phyloP scores from a whole-genome alignment of 345 rosid species.

The Alliaria petiolata region DNA sequence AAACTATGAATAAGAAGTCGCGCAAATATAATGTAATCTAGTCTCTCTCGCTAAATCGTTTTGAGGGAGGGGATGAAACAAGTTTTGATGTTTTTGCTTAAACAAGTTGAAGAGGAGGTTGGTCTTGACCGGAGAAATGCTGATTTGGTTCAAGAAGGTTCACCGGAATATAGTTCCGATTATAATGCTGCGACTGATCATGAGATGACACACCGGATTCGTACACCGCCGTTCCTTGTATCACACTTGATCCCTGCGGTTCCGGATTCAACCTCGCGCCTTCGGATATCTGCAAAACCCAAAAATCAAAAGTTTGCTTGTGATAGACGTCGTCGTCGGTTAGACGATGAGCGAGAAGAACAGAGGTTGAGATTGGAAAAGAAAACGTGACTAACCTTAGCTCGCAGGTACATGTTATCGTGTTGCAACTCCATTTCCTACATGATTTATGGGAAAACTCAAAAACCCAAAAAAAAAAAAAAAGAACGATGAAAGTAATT shows the following conservation, averaged over 20 bases:
- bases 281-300: constrained; percentile 52
- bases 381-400: constrained; percentile 45
- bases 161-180: constrained; percentile 58
- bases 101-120: constrained; percentile 48
- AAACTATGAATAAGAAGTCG: constrained; percentile 1
- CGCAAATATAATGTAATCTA: not conserved
- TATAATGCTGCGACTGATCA: constrained; percentile 46
- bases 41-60: not conserved
- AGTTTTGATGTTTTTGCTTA: constrained; percentile 1
- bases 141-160: constrained; percentile 58
- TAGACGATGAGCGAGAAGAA: not conserved
- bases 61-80: constrained; percentile 7
- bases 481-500: not conserved
- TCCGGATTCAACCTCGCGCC: constrained; percentile 44
- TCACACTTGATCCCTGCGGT: constrained; percentile 38
- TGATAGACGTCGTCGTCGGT: not conserved
- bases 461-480: not conserved
- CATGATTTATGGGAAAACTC: constrained; percentile 4
- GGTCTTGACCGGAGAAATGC: constrained; percentile 56
- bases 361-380: not conserved
- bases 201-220: constrained; percentile 37
- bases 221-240: constrained; percentile 35
- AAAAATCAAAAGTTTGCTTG: not conserved
- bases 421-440: constrained; percentile 89
- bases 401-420: constrained; percentile 66